phyloP scores from a whole-genome alignment of 2,329 filamentous ascomycete species.

The Curvularia sp. region DNA sequence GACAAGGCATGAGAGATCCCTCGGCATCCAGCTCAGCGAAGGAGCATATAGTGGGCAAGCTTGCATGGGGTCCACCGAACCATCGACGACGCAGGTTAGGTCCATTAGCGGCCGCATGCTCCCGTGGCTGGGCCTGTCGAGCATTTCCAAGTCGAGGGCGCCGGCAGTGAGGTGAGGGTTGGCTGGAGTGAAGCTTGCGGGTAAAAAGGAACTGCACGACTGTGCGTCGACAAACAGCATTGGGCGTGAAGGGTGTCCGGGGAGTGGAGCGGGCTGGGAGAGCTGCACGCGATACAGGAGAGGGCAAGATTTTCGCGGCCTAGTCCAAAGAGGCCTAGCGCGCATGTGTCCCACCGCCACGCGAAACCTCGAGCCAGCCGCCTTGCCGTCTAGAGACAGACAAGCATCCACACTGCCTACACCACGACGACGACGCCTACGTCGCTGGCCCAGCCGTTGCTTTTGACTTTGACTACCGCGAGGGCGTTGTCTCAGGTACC shows the following conservation, averaged over 20 bases:
- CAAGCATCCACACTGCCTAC: background rate
- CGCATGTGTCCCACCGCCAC: constrained; percentile 5
- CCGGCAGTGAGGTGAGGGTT: constrained; percentile 9
- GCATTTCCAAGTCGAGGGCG: constrained; percentile 5
- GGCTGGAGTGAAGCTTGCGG: constrained; percentile 1
- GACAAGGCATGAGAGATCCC: background rate
- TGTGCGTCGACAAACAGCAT: constrained; percentile 2
- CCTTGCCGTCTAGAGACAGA: background rate
- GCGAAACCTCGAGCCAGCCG: background rate
- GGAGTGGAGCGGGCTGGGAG: background rate
- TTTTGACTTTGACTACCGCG: background rate
- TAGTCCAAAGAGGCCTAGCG: background rate
- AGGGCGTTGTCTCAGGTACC: constrained; percentile 1
- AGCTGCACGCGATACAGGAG: constrained; percentile 6
- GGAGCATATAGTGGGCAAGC: background rate
- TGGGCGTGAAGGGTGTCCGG: background rate
- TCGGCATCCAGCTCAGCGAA: background rate
- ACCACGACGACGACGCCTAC: background rate
- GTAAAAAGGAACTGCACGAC: constrained; percentile 6
- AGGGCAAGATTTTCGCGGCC: constrained; percentile 7
- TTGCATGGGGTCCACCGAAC: constrained; percentile 6
- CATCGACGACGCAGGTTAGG: background rate
- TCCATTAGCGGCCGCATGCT: constrained; percentile 3
- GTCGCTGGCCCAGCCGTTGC: background rate
- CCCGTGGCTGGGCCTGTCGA: constrained; percentile 3